Conservation (phyloP, 2,329 filamentous ascomycete genomes). For the Talaromyces rugulosus region DNA sequence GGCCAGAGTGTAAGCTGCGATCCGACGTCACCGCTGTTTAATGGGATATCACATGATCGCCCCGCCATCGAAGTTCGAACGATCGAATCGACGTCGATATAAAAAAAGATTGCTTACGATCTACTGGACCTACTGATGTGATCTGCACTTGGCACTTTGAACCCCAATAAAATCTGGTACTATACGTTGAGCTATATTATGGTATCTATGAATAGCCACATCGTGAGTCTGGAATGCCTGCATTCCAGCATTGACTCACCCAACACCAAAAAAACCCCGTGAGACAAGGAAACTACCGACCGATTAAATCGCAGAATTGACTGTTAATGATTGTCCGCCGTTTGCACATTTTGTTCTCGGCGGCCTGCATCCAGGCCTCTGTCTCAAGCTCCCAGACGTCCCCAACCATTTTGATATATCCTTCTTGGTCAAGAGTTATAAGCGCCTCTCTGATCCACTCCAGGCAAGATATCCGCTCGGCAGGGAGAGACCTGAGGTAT, state of each 20-base stretch:
- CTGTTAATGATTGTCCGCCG: background rate
- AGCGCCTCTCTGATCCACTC: constrained; percentile 24
- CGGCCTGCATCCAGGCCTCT: constrained; percentile 41
- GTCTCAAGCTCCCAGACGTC: constrained; percentile 16
- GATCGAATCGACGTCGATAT: background rate
- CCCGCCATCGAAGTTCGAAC: background rate
- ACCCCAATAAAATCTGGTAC: background rate
- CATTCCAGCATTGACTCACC: background rate
- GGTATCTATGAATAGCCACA: background rate
- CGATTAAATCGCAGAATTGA: background rate
- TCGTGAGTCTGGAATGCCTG: background rate
- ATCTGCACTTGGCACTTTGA: background rate
- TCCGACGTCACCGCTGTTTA: background rate
- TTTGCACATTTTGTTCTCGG: background rate
- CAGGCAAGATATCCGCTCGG: constrained; percentile 17
- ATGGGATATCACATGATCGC: background rate
- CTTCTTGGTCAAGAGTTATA: constrained; percentile 21
- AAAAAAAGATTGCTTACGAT: background rate
- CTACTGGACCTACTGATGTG: background rate
- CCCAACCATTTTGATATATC: constrained; percentile 17
- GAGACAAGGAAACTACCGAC: background rate
- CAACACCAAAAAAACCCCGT: background rate
- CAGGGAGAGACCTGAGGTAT: constrained; percentile 19
- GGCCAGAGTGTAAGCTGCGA: background rate
- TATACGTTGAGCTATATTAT: background rate